Evolutionary conservation across 2,329 filamentous ascomycete genomes (phyloP).

Genomic region (Macrophomina phaseolina): DNA sequence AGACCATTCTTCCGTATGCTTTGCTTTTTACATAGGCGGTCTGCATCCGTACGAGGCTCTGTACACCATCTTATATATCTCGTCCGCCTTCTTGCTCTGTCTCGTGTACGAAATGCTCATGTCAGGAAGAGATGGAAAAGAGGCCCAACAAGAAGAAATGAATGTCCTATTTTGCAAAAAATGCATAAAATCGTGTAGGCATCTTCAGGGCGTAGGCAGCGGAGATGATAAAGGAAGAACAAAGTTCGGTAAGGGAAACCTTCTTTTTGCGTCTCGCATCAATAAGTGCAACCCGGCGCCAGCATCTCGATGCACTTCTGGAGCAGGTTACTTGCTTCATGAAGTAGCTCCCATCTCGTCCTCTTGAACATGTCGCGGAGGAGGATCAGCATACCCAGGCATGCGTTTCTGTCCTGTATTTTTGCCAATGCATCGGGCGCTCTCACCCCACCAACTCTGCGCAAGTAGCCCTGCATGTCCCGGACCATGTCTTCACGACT

Average conservation of each 20-base stretch:
- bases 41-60: neutral
- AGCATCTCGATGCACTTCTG: constrained; percentile 77
- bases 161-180: neutral
- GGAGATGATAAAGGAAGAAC: neutral
- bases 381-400: constrained; percentile 79
- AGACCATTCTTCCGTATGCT: neutral
- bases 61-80: neutral
- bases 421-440: constrained; percentile 78
- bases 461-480: constrained; percentile 81
- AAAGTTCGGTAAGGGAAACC: neutral
- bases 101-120: neutral
- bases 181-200: constrained; percentile 1
- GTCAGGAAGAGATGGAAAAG: neutral
- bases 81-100: neutral
- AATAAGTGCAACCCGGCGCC: constrained; percentile 24
- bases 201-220: neutral
- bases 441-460: constrained; percentile 71
- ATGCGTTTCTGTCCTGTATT: constrained; percentile 79
- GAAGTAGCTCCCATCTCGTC: constrained; percentile 88
- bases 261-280: neutral
- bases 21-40: neutral
- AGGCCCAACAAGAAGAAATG: neutral
- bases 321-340: constrained; percentile 82
- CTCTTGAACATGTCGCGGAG: constrained; percentile 80
- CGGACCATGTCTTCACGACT: constrained; percentile 70